A percentile compares a stretch with the other conserved stretches of the same genome.
Conservation (phyloP, 208 protist genomes). For the Sergeia podlipaevii region DNA sequence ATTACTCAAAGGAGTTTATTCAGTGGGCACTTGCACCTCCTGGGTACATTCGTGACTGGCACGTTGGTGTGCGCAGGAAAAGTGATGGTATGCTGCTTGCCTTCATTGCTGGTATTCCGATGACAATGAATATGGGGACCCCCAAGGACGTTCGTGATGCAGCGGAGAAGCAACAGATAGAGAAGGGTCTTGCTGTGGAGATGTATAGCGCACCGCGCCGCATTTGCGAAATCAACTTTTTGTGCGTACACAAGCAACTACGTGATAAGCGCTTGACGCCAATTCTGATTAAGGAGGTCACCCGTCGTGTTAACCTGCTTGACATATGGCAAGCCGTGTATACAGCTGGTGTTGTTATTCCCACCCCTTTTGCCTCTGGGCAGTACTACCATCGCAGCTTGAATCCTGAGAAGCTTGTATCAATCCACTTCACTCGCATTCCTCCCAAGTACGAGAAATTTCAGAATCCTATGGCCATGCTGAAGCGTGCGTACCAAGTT, state of each 20-base stretch:
- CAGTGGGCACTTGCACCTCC: slow-evolving; percentile 97
- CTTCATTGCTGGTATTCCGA: slow-evolving; percentile 98
- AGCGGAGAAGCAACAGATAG: slow-evolving; percentile 10
- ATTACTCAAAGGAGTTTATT: slow-evolving; percentile 98
- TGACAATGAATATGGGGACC: slow-evolving; percentile 73
- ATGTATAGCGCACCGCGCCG: slow-evolving; percentile 40
- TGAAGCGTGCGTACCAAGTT: slow-evolving; percentile 74
- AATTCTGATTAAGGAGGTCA: slow-evolving; percentile 99
- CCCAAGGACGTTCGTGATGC: slow-evolving; percentile 13
- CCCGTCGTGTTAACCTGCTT: slow-evolving; percentile 95
- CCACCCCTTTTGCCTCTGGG: slow-evolving; percentile 93
- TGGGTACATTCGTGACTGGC: slow-evolving; percentile 94
- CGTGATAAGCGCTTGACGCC: slow-evolving; percentile 97
- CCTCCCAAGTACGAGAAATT: slow-evolving; percentile 61
- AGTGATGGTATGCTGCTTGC: slow-evolving; percentile 91
- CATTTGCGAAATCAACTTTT: slow-evolving; percentile 99
- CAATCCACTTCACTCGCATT: slow-evolving; percentile 70
- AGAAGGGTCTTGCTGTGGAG: background rate
- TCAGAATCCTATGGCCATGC: slow-evolving; percentile 77
- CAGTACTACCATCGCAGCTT: slow-evolving; percentile 97
- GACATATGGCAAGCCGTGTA: slow-evolving; percentile 97
- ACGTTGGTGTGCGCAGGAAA: slow-evolving; percentile 94
- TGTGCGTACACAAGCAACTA: slow-evolving; percentile 99
- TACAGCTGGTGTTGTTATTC: slow-evolving; percentile 96
- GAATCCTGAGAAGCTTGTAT: slow-evolving; percentile 98